Conservation (phyloP, 208 protist species). For the Acanthamoeba lenticulata region DNA sequence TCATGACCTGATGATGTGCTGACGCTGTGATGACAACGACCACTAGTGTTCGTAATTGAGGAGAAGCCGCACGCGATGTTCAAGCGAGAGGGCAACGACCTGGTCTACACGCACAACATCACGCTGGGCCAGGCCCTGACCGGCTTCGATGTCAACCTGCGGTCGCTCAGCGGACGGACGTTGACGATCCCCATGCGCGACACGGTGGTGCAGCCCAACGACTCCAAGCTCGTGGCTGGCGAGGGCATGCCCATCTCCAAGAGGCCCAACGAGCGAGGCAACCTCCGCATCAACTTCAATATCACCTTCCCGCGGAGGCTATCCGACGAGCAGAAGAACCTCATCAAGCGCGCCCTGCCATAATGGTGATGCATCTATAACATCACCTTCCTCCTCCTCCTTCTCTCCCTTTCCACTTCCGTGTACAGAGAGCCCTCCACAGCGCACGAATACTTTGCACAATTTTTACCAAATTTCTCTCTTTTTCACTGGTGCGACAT, state of each 20-base stretch:
- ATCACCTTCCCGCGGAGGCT: constrained; percentile 71
- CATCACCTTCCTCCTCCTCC: no score
- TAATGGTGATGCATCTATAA: no score
- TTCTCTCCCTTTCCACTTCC: no score
- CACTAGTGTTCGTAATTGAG: constrained; percentile 93
- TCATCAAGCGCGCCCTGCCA: constrained; percentile 27
- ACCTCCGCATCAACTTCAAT: constrained; percentile 81
- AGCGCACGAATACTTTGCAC: no score
- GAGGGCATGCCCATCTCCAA: constrained; percentile 83
- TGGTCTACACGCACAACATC: constrained; percentile 79
- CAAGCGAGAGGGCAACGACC: constrained; percentile 90
- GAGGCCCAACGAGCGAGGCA: constrained; percentile 66
- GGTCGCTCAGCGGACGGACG: constrained; percentile 72
- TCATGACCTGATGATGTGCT: neutral
- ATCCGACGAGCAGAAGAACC: neutral
- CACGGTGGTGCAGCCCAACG: constrained; percentile 72
- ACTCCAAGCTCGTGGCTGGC: constrained; percentile 43
- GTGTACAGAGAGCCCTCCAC: no score
- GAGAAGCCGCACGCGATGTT: constrained; percentile 94
- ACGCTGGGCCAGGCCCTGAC: constrained; percentile 74
- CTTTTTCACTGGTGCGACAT: no score
- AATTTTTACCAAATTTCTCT: no score
- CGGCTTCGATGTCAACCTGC: constrained; percentile 67
- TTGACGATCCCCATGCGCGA: constrained; percentile 71
- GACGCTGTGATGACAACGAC: no score